These are phyloP conservation scores for Leishmania lainsoni DNA, from an alignment of 208 protist genomes.

Conservation along the genomic window DNA sequence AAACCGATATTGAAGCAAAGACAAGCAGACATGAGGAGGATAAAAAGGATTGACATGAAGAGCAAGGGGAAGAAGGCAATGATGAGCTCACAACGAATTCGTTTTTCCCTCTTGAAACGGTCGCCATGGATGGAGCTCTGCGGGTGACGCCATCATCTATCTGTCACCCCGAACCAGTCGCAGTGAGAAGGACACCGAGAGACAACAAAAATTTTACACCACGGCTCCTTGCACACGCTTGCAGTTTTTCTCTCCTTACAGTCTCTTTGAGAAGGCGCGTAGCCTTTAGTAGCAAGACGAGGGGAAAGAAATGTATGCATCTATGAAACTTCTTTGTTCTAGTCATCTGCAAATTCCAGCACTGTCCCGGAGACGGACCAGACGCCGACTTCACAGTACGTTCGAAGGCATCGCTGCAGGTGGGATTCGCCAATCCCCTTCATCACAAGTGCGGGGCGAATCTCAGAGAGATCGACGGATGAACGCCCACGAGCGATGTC, in stretches of 20 bases:
- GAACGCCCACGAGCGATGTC: slow-evolving; percentile 67
- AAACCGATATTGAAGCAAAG: neutral
- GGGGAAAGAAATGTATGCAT: slow-evolving; percentile 15
- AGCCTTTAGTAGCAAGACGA: neutral
- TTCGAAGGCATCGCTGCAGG: slow-evolving; percentile 78
- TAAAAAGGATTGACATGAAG: slow-evolving; percentile 5
- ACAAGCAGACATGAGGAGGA: neutral
- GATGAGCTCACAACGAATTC: neutral
- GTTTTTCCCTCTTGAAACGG: neutral
- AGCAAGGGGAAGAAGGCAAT: neutral
- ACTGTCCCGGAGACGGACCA: slow-evolving; percentile 68
- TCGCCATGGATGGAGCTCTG: neutral
- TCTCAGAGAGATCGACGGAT: slow-evolving; percentile 62
- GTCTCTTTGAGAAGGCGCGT: neutral
- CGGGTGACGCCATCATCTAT: neutral
- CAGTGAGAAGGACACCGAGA: neutral
- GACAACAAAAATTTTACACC: neutral
- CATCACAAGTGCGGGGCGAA: slow-evolving; percentile 81
- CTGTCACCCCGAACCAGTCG: neutral
- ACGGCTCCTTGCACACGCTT: neutral
- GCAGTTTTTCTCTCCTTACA: neutral
- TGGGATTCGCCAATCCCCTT: slow-evolving; percentile 79
- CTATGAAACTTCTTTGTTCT: slow-evolving; percentile 9
- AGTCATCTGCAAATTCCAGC: slow-evolving; percentile 76
- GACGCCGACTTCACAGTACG: slow-evolving; percentile 82